These are phyloP conservation scores for Triticum timopheevii DNA, from an alignment of 176 grass and related monocot genomes.

Conservation along the genomic window DNA sequence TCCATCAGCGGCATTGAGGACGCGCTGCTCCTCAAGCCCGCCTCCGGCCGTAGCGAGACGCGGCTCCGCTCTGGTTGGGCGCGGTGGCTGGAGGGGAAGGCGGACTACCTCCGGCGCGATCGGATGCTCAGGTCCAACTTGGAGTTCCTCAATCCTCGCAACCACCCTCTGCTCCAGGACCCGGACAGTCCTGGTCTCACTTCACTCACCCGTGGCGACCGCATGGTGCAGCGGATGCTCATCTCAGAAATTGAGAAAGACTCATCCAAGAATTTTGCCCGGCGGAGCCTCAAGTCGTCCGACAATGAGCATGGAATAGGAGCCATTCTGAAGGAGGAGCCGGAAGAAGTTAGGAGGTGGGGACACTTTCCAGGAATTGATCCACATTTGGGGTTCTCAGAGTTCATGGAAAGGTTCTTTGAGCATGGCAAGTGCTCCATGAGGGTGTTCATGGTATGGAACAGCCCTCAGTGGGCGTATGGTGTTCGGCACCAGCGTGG, in stretches of 20 bases:
- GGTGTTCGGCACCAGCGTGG: constrained; percentile 75
- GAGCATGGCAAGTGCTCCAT: constrained; percentile 48
- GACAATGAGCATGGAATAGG: constrained; percentile 33
- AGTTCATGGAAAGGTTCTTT: constrained; percentile 81
- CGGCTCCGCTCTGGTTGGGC: constrained; percentile 72
- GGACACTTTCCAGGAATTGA: constrained; percentile 79
- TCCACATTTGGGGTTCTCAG: constrained; percentile 60
- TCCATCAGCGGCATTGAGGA: constrained; percentile 76
- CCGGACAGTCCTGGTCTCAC: constrained; percentile 74
- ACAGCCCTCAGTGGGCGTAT: constrained; percentile 78
- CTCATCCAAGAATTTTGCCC: constrained; percentile 35
- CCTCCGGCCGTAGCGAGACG: constrained; percentile 40
- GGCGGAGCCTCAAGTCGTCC: constrained; percentile 39
- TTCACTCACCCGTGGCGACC: constrained; percentile 67
- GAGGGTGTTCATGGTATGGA: constrained; percentile 96
- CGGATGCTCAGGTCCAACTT: constrained; percentile 89
- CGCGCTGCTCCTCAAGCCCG: constrained; percentile 70
- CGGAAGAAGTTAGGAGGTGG: constrained; percentile 50
- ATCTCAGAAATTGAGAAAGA: constrained; percentile 59
- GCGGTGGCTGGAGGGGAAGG: constrained; percentile 87
- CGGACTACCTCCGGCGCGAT: constrained; percentile 78
- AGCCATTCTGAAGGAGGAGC: constrained; percentile 19
- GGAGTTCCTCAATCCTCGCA: constrained; percentile 81
- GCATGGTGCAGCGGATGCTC: constrained; percentile 61
- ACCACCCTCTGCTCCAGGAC: constrained; percentile 94